A percentile compares a stretch with the other conserved stretches of the same genome.
Evolutionary conservation across 129 eudicot genomes (phyloP).

Genomic region (Centaurea solstitialis): DNA sequence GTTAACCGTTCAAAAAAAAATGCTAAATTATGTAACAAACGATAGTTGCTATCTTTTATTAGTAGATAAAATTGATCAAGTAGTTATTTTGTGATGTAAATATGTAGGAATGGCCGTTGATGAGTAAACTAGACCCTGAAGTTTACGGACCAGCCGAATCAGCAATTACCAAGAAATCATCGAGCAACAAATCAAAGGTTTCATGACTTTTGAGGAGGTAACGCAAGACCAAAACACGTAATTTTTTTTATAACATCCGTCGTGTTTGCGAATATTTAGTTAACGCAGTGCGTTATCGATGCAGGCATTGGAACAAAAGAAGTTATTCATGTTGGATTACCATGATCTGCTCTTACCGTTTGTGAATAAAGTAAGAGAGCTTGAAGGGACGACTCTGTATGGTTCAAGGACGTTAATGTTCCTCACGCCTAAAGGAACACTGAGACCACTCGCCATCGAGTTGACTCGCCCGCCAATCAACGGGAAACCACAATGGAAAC

Average conservation of each 20-base stretch:
- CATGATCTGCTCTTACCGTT: slow-evolving; percentile 71
- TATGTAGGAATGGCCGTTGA: slow-evolving; percentile 80
- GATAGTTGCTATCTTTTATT: neutral
- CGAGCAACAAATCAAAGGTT: slow-evolving; percentile 54
- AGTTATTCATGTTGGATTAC: slow-evolving; percentile 60
- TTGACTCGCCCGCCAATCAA: slow-evolving; percentile 60
- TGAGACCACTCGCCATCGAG: slow-evolving; percentile 76
- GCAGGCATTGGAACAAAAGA: slow-evolving; percentile 72
- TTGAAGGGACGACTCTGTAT: slow-evolving; percentile 62
- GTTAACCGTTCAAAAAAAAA: no score
- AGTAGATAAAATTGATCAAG: neutral
- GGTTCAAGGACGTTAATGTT: slow-evolving; percentile 77
- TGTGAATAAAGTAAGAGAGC: slow-evolving; percentile 62
- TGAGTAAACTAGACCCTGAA: slow-evolving; percentile 65
- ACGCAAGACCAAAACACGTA: neutral
- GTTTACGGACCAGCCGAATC: slow-evolving; percentile 78
- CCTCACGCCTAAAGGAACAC: slow-evolving; percentile 45
- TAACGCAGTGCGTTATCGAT: neutral
- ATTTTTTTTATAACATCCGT: neutral
- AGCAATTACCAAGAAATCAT: slow-evolving; percentile 60
- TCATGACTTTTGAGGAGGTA: slow-evolving; percentile 61
- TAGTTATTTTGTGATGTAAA: neutral
- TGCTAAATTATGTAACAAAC: neutral
- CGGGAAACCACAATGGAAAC: slow-evolving; percentile 71
- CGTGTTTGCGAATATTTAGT: neutral